These are phyloP conservation scores for Tylopilus sp. DNA, from an alignment of 768 basidiomycete species.

Conservation along the genomic window DNA sequence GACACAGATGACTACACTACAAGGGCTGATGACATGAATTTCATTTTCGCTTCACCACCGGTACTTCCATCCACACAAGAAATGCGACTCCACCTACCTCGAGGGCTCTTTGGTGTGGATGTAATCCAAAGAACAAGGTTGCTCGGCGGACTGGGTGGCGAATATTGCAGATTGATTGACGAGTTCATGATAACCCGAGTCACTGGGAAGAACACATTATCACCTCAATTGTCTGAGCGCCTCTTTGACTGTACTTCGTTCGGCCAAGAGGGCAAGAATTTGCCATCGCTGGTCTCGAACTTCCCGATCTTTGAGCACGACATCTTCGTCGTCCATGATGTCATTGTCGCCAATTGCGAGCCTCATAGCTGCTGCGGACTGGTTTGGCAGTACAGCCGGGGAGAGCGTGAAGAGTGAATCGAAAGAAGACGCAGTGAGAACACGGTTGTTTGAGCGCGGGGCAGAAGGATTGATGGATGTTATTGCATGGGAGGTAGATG, in stretches of 20 bases:
- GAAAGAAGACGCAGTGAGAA: constrained; percentile 68
- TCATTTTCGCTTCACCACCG: background rate
- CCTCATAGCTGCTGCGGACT: constrained; percentile 73
- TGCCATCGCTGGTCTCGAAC: constrained; percentile 73
- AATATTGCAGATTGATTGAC: background rate
- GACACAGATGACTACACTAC: background rate
- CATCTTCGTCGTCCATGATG: constrained; percentile 42
- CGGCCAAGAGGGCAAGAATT: constrained; percentile 67
- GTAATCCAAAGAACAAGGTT: background rate
- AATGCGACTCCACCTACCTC: background rate
- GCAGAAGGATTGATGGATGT: constrained; percentile 66
- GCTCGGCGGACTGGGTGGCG: background rate
- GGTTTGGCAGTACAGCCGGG: constrained; percentile 75
- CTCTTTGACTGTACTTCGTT: constrained; percentile 71
- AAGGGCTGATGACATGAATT: background rate
- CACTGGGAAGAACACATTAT: background rate
- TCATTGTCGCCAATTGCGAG: constrained; percentile 57
- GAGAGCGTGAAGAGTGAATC: constrained; percentile 75
- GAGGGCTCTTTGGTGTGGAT: background rate
- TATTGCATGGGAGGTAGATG: constrained; percentile 71
- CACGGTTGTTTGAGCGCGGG: constrained; percentile 35
- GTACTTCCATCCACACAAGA: background rate
- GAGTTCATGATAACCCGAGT: background rate
- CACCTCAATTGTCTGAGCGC: constrained; percentile 40
- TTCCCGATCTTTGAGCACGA: constrained; percentile 57